phyloP scores from a whole-genome alignment of 2,329 filamentous ascomycete species.

The Alternaria tenuissima region DNA sequence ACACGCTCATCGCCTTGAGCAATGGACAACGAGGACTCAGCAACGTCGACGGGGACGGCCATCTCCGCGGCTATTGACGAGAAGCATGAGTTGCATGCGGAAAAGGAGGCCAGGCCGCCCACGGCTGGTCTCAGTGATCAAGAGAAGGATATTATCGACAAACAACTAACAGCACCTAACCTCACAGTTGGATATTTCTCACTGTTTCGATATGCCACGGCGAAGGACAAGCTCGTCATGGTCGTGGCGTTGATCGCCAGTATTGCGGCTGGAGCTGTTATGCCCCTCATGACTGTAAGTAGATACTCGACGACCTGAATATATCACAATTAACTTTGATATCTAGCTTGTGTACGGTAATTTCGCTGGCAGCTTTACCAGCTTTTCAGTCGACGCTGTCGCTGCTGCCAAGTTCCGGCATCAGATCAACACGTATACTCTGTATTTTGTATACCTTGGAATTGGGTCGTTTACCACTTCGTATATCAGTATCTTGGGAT shows the following conservation, averaged over 20 bases:
- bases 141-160: constrained; percentile 47
- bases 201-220: constrained; percentile 57
- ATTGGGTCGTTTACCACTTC: constrained; percentile 70
- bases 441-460: constrained; percentile 53
- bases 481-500: constrained; percentile 77
- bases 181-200: constrained; percentile 56
- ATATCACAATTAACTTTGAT: not conserved
- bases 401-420: constrained; percentile 37
- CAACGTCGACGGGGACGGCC: constrained; percentile 23
- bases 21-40: constrained; percentile 24
- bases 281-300: constrained; percentile 73
- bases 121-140: constrained; percentile 39
- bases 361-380: constrained; percentile 49
- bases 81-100: constrained; percentile 30
- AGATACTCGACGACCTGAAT: not conserved
- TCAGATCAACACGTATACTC: constrained; percentile 42
- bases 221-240: constrained; percentile 53
- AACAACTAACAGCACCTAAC: constrained; percentile 54
- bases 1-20: constrained; percentile 18
- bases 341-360: constrained; percentile 50
- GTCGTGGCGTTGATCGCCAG: constrained; percentile 67
- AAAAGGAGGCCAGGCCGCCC: constrained; percentile 33
- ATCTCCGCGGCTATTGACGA: constrained; percentile 32
- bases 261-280: constrained; percentile 75
- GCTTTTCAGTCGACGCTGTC: constrained; percentile 44